Evolutionary conservation across 2,329 filamentous ascomycete species (phyloP).

Genomic region (Aureobasidium mangrovei): DNA sequence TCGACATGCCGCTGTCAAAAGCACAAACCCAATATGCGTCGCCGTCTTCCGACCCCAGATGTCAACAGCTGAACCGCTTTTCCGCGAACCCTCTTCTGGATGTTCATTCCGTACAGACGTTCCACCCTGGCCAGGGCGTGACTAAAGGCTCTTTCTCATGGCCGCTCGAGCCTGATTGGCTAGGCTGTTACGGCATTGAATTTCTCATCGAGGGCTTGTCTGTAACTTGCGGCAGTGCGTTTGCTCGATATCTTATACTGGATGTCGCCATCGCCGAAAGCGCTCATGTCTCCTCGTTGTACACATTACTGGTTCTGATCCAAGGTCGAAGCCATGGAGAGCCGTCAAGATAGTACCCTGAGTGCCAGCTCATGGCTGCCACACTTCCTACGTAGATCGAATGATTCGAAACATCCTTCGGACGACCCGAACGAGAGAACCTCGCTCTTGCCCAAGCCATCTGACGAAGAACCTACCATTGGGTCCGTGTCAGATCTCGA

Average conservation of each 20-base stretch:
- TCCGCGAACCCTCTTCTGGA: background rate
- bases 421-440: constrained; percentile 33
- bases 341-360: constrained; percentile 18
- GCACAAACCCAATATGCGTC: background rate
- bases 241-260: background rate
- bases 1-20: background rate
- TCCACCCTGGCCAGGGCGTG: background rate
- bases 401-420: background rate
- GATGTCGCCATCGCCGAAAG: background rate
- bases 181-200: background rate
- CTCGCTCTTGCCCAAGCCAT: constrained; percentile 34
- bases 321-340: constrained; percentile 18
- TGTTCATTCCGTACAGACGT: background rate
- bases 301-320: background rate
- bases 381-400: constrained; percentile 16
- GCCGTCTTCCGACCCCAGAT: no score
- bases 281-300: no score
- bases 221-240: background rate
- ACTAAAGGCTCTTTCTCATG: constrained; percentile 3
- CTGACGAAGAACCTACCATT: constrained; percentile 23
- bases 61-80: background rate
- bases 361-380: constrained; percentile 24
- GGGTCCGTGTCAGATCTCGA: constrained; percentile 33
- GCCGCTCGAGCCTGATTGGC: no score
- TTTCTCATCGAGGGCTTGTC: background rate